Percentiles rank a stretch among this genome's conserved stretches.
These are phyloP conservation scores for Phytopythium montanum DNA, from an alignment of 352 stramenopile genomes.

Conservation along the genomic window DNA sequence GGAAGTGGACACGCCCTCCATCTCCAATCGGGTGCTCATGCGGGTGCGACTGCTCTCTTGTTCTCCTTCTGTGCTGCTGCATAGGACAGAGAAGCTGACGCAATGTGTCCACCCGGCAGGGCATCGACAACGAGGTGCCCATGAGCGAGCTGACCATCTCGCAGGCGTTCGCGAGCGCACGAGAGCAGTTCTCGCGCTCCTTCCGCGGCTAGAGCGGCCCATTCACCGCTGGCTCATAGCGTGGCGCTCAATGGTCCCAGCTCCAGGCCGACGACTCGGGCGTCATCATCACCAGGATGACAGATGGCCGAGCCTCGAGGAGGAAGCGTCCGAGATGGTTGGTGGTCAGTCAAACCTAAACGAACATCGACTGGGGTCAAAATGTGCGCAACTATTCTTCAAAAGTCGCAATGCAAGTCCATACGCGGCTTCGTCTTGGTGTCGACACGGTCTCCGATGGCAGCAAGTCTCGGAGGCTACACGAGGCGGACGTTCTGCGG, in stretches of 20 bases:
- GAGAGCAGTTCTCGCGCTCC: slow-evolving; percentile 86
- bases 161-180: slow-evolving; percentile 77
- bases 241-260: neutral
- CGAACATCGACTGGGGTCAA: slow-evolving; percentile 4
- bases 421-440: too few species aligned
- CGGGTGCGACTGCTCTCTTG: slow-evolving; percentile 42
- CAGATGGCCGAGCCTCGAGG: too few species aligned
- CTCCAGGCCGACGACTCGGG: neutral
- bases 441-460: too few species aligned
- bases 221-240: neutral
- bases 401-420: too few species aligned
- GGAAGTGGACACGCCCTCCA: slow-evolving; percentile 85
- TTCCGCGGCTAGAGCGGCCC: slow-evolving; percentile 68
- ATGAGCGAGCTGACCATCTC: slow-evolving; percentile 82
- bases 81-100: neutral
- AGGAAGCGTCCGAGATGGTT: neutral
- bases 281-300: neutral
- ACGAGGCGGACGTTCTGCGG: slow-evolving; percentile 39
- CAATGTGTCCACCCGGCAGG: slow-evolving; percentile 28
- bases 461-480: too few species aligned
- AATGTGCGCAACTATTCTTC: neutral
- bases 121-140: slow-evolving; percentile 85
- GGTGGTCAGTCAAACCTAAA: neutral
- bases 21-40: slow-evolving; percentile 91
- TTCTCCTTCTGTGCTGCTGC: neutral